Evolutionary conservation across 768 basidiomycete species (phyloP), one percentile per base, ranked within the genome.

Genomic region (Roridomyces roridus): DNA sequence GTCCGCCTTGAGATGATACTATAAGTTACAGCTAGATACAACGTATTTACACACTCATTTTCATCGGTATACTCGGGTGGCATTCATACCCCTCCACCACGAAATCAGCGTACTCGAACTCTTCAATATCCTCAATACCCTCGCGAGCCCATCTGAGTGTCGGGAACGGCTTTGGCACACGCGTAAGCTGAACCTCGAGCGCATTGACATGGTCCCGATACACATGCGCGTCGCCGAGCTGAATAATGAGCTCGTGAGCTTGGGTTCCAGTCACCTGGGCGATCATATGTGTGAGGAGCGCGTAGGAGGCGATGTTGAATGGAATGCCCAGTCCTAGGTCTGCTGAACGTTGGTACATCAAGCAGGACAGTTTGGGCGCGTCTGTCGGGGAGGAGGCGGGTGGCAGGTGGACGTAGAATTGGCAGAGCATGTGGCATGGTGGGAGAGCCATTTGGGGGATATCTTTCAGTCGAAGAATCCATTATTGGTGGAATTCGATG

Each of bases 261-360:
- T 88, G 85, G 4, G 92, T 95, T 40, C 83, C 80, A 12, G 96
- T 98, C 55, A 97, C 86, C 23, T 85, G 88, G n/a, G 96, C 96
- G 61, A 99, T 85, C 92, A 99, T 95, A 73, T 98, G 95, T 0
- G 96, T 97, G 50, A 99, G 85, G 20, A 99, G 84, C 6, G 97
- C 92, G 72, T 98, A 99, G 0, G 97, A 98, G 12, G 96, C 97
- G 73, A 99, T 98, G 74, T 99, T 99, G 84, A 99, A 99, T 0
- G 96, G 96, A 45, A 99, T 92, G 3, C 96, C 96, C 34, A 99
- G 91, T 1, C 96, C 96, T 8, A 98, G 84, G 70, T 99, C 96
- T 17, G 96, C 96, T 12, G 96, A 98, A 43, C 97, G 92, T 68
- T 98, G 96, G 77, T 89, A 98, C 94, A 98, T 95, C 41, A 96